Conservation (phyloP, 148 eudicot genomes). For the Fallopia convolvulus region DNA sequence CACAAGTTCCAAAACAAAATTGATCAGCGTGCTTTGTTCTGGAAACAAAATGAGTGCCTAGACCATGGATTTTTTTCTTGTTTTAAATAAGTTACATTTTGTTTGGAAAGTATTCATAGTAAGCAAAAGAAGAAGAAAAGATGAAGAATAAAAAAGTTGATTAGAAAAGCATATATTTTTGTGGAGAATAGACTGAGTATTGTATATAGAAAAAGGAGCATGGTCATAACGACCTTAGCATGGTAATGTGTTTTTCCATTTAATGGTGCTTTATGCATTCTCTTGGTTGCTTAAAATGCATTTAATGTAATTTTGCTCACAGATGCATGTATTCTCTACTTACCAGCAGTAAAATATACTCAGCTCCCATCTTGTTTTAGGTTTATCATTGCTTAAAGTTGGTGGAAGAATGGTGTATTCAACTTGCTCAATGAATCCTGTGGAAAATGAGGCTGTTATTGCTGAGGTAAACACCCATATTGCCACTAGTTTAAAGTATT, state of each 20-base stretch:
- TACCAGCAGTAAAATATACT: background rate
- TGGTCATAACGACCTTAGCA: background rate
- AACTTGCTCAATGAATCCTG: constrained; percentile 98
- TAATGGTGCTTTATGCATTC: background rate
- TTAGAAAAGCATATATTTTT: too few species aligned
- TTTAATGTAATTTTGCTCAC: background rate
- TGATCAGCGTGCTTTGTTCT: background rate
- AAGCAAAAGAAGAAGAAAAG: background rate
- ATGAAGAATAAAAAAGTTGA: too few species aligned
- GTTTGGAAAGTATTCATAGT: background rate
- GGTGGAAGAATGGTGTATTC: constrained; percentile 97
- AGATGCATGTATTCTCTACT: background rate
- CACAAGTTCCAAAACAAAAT: background rate
- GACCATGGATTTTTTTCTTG: background rate
- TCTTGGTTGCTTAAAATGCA: background rate
- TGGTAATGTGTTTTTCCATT: background rate
- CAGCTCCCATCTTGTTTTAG: constrained; percentile 26
- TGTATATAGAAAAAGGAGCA: background rate
- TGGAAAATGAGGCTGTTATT: constrained; percentile 97
- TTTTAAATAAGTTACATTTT: background rate
- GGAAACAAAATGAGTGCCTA: background rate
- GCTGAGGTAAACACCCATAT: constrained; percentile 58
- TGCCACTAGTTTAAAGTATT: background rate
- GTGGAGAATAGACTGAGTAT: background rate
- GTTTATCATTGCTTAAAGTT: constrained; percentile 74